phyloP scores from a whole-genome alignment of 1,284 basidiomycete genomes.

The Irpex sp. region DNA sequence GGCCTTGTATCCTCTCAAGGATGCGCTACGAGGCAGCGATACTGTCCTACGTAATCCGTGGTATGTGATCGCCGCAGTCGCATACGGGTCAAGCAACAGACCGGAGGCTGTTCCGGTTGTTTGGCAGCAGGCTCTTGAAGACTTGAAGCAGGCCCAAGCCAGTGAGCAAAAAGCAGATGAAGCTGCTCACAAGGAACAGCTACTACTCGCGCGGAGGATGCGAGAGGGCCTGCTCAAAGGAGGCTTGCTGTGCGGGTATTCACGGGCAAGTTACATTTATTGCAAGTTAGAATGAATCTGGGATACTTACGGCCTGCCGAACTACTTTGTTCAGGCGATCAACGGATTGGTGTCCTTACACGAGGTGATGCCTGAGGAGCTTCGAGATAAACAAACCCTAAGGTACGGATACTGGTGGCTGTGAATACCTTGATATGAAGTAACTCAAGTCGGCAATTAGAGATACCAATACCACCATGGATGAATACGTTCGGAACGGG shows the following conservation, averaged over 20 bases:
- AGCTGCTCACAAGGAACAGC: slow-evolving; percentile 20
- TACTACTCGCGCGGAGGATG: slow-evolving; percentile 5
- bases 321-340: slow-evolving; percentile 23
- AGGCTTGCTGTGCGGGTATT: slow-evolving; percentile 9
- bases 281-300: too few species aligned
- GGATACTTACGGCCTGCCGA: background rate
- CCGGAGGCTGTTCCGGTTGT: slow-evolving; percentile 53
- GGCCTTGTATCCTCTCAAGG: slow-evolving; percentile 20
- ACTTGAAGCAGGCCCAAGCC: slow-evolving; percentile 28
- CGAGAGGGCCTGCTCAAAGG: slow-evolving; percentile 9
- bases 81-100: slow-evolving; percentile 52
- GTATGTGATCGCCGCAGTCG: slow-evolving; percentile 52
- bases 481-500: slow-evolving; percentile 40
- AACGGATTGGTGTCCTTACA: slow-evolving; percentile 30
- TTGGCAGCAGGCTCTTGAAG: slow-evolving; percentile 43
- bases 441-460: background rate
- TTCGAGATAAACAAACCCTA: slow-evolving; percentile 27
- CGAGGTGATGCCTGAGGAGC: slow-evolving; percentile 30
- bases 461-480: slow-evolving; percentile 19
- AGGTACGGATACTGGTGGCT: slow-evolving; percentile 19
- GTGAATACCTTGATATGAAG: background rate
- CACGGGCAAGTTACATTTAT: slow-evolving; percentile 3
- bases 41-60: slow-evolving; percentile 40
- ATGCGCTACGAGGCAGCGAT: slow-evolving; percentile 4
- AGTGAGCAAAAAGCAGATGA: slow-evolving; percentile 20